Evolutionary conservation across 352 stramenopile genomes (phyloP).

Genomic region (Phytophthora europaea): DNA sequence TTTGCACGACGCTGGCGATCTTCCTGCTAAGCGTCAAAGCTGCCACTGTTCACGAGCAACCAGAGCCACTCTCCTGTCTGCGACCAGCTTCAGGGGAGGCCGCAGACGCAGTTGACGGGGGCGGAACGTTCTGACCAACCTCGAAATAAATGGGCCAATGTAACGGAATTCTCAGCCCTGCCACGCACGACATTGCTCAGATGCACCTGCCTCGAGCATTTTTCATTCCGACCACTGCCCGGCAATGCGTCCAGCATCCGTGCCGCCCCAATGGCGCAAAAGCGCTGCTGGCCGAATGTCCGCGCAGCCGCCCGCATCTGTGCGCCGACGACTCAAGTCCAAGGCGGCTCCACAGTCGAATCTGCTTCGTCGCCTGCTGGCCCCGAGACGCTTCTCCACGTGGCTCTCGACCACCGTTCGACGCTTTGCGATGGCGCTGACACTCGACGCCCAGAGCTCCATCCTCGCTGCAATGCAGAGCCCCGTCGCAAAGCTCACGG

Average conservation of each 20-base stretch:
- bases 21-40: too few relatives aligned
- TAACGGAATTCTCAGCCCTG: constrained; percentile 25
- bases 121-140: constrained; percentile 15
- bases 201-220: constrained; percentile 11
- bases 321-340: constrained; percentile 19
- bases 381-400: constrained; percentile 15
- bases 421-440: constrained; percentile 13
- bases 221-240: constrained; percentile 28
- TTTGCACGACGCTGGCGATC: too few relatives aligned
- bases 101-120: too few relatives aligned
- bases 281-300: not conserved
- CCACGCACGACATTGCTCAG: not conserved
- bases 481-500: constrained; percentile 1
- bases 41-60: too few relatives aligned
- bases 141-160: constrained; percentile 18
- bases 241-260: constrained; percentile 22
- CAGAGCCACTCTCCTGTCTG: not conserved
- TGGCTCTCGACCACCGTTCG: constrained; percentile 16
- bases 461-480: constrained; percentile 6
- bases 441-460: constrained; percentile 1
- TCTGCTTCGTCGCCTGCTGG: constrained; percentile 16
- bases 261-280: constrained; percentile 12
- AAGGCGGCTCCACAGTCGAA: constrained; percentile 12
- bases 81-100: not conserved
- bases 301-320: constrained; percentile 7